phyloP scores from a whole-genome alignment of 768 basidiomycete species.

The Agaricus blazei region DNA sequence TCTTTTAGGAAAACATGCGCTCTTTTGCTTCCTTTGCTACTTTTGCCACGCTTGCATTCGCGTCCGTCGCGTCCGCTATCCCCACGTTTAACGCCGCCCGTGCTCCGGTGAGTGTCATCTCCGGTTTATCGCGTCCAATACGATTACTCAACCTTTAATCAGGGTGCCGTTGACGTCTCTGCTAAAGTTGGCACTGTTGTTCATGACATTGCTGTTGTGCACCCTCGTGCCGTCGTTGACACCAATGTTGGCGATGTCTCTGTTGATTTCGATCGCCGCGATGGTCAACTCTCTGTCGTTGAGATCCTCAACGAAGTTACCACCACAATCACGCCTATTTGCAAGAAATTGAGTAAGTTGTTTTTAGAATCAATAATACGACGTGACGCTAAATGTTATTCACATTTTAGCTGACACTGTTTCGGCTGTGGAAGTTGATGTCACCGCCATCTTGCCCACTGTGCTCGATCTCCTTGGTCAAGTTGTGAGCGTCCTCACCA shows the following conservation, averaged over 20 bases:
- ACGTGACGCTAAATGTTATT: too few species aligned
- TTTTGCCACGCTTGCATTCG: constrained; percentile 12
- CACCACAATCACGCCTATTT: constrained; percentile 5
- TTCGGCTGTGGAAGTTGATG: background rate
- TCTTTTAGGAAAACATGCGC: background rate
- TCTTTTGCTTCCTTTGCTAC: constrained; percentile 13
- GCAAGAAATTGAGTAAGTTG: background rate
- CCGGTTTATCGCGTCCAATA: too few species aligned
- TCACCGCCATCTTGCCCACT: constrained; percentile 3
- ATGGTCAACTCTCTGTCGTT: background rate
- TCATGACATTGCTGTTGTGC: too few species aligned
- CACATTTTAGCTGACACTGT: background rate
- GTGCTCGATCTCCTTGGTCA: constrained; percentile 12
- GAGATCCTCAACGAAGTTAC: constrained; percentile 5
- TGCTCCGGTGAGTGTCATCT: background rate
- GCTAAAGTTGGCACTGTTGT: too few species aligned
- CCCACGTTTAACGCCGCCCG: background rate
- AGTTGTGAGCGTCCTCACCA: constrained; percentile 10
- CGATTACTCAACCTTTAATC: too few species aligned
- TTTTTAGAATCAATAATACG: too few species aligned
- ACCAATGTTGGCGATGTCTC: too few species aligned
- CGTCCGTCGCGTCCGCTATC: constrained; percentile 4
- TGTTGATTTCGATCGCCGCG: background rate
- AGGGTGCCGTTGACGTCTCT: background rate
- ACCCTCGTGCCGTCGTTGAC: too few species aligned